phyloP scores from a whole-genome alignment of 108 stramenopile species.

The Schizochytrium sp. region DNA sequence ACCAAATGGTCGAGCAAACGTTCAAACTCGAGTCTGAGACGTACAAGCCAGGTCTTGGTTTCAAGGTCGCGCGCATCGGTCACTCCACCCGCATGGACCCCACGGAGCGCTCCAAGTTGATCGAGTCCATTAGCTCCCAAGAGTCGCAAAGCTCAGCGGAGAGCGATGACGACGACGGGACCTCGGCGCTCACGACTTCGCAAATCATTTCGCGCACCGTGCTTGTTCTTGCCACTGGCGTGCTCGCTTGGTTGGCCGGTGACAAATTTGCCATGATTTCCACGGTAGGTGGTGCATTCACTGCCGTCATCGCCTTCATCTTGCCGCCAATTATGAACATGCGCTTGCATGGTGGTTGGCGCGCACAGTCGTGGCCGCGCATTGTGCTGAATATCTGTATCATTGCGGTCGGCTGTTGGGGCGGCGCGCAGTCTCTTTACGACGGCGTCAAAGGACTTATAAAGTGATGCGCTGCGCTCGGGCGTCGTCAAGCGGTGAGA shows the following conservation, averaged over 20 bases:
- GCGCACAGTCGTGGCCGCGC: not conserved
- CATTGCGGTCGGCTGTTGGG: not conserved
- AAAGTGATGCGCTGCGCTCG: not conserved
- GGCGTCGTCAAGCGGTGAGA: no score
- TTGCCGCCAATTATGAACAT: not conserved
- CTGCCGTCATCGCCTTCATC: not conserved
- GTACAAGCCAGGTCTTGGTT: not conserved
- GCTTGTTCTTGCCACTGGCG: not conserved
- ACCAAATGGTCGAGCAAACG: not conserved
- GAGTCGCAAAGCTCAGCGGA: not conserved
- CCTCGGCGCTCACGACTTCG: not conserved
- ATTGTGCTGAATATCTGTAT: not conserved
- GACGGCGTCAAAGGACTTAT: not conserved
- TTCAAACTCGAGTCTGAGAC: not conserved
- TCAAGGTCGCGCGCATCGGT: not conserved
- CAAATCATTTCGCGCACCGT: not conserved
- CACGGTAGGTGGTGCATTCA: not conserved
- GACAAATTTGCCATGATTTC: not conserved
- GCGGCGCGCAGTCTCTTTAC: not conserved
- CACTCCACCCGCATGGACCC: not conserved
- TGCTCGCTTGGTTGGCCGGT: not conserved
- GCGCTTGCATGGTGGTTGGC: not conserved
- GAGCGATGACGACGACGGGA: not conserved
- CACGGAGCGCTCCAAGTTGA: not conserved
- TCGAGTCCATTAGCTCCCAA: not conserved